Conservation (phyloP, 441 rosid species). For the Syzygium syzygioides region DNA sequence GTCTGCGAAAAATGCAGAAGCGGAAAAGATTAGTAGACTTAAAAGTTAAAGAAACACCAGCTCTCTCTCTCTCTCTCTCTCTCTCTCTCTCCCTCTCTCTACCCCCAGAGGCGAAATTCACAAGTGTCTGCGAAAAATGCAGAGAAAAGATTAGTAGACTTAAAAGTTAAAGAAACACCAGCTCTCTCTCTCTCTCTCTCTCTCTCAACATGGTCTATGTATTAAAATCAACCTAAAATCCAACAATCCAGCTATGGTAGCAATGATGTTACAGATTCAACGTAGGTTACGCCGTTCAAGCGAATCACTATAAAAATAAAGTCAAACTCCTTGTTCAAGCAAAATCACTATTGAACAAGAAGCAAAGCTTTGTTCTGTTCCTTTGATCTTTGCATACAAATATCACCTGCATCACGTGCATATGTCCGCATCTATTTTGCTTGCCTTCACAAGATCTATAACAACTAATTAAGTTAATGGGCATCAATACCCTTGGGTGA, state of each 20-base stretch:
- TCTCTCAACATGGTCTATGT: background rate
- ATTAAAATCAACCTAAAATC: background rate
- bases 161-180: background rate
- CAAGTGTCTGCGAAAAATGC: slow-evolving; percentile 53
- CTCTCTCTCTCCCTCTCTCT: background rate
- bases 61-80: background rate
- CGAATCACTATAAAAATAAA: background rate
- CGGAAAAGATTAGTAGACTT: background rate
- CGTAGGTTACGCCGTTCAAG: background rate
- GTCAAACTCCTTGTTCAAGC: background rate
- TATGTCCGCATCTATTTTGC: background rate
- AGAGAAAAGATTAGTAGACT: background rate
- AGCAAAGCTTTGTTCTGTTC: background rate
- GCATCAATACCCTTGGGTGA: background rate
- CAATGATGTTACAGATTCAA: background rate
- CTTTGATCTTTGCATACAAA: background rate
- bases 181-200: background rate
- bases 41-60: background rate
- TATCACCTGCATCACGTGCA: background rate
- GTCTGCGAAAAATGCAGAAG: slow-evolving; percentile 37
- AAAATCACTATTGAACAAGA: background rate
- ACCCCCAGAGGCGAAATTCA: slow-evolving; percentile 77
- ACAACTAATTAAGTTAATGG: background rate
- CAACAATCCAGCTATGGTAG: background rate
- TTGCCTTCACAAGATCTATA: background rate